phyloP scores from a whole-genome alignment of 1,139 yeast species.

The Suhomyces chickasaworum region DNA sequence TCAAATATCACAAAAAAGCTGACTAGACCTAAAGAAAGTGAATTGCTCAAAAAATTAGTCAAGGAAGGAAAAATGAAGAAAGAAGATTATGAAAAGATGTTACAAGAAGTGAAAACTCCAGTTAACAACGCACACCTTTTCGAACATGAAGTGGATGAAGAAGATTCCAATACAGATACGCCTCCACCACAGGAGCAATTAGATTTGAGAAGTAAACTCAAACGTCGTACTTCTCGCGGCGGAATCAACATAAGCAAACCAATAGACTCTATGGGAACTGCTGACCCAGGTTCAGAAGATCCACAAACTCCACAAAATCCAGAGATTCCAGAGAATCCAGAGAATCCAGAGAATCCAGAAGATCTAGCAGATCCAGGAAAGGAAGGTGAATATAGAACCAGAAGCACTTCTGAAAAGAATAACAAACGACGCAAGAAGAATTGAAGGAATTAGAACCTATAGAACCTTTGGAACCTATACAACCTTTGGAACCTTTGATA shows the following conservation, averaged over 20 bases:
- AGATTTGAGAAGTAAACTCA: constrained; percentile 18
- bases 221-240: constrained; percentile 33
- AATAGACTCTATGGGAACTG: constrained; percentile 4
- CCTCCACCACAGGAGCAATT: constrained; percentile 7
- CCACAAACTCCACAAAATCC: too few species aligned
- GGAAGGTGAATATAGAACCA: constrained; percentile 3
- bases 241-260: constrained; percentile 22
- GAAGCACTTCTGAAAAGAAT: constrained; percentile 5
- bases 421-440: constrained; percentile 12
- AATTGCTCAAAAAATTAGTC: constrained; percentile 33
- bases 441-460: constrained; percentile 2
- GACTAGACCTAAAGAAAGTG: constrained; percentile 10
- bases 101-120: constrained; percentile 29
- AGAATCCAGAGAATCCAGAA: too few species aligned
- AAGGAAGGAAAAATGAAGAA: constrained; percentile 27
- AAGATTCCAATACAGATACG: constrained; percentile 18
- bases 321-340: too few species aligned
- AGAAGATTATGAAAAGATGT: constrained; percentile 30
- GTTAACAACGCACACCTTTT: constrained; percentile 31
- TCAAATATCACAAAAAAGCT: neutral
- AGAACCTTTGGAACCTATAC: too few species aligned
- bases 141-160: constrained; percentile 33
- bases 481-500: constrained; percentile 6
- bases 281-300: too few species aligned
- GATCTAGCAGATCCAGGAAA: constrained; percentile 6